Evolutionary conservation across 129 eudicot genomes (phyloP).

Genomic region (Kitagawia praeruptora): DNA sequence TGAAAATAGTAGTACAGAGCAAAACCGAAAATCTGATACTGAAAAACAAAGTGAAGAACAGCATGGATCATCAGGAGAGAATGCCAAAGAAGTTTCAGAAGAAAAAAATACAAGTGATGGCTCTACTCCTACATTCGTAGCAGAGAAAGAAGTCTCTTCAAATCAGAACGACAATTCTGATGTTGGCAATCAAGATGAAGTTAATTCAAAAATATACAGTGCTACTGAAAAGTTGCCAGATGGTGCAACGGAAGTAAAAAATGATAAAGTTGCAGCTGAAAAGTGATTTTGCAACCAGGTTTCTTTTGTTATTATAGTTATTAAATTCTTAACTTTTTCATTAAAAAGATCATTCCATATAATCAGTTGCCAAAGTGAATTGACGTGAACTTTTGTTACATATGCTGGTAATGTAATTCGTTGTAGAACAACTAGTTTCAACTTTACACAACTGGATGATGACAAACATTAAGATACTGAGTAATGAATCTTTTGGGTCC

Average conservation of each 20-base stretch:
- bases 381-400: background rate
- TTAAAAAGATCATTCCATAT: background rate
- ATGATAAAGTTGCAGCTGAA: conserved; percentile 36
- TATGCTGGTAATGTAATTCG: background rate
- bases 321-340: background rate
- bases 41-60: conserved; percentile 17
- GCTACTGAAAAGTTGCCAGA: too few relatives aligned
- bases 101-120: conserved; percentile 6
- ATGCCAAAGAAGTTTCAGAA: conserved; percentile 22
- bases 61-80: conserved; percentile 27
- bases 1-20: background rate
- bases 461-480: background rate
- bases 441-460: background rate
- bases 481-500: background rate
- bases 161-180: conserved; percentile 16
- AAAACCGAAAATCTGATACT: conserved; percentile 23
- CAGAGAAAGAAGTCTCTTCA: conserved; percentile 22
- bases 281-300: conserved; percentile 13
- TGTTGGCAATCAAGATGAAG: conserved; percentile 14
- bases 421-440: background rate
- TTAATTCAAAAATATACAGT: too few relatives aligned
- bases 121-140: conserved; percentile 14
- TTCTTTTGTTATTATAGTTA: background rate
- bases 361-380: background rate
- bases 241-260: conserved; percentile 28